Conservation (phyloP, 169 alveolate species). For the Eimeria nieschulzi region DNA sequence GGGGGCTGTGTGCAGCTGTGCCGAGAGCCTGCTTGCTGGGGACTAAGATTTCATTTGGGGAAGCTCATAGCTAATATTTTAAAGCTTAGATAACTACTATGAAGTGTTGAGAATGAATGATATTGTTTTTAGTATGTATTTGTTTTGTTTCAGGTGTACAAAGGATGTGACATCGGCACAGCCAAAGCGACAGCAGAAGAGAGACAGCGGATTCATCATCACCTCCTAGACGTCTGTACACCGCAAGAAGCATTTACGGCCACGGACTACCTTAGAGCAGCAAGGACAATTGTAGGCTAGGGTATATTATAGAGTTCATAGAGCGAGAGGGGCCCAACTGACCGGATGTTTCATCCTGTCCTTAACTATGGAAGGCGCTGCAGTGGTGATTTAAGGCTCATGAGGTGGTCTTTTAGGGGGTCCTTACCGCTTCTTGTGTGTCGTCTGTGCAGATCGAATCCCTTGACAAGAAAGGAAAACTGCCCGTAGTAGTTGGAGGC, state of each 20-base stretch:
- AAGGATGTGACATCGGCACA: constrained; percentile 70
- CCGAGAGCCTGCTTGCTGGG: no score
- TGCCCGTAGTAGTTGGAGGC: constrained; percentile 74
- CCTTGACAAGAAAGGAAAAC: constrained; percentile 9
- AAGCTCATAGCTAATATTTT: no score
- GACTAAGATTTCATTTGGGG: no score
- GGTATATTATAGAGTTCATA: no score
- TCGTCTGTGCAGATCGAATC: constrained; percentile 11
- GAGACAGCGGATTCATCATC: constrained; percentile 42
- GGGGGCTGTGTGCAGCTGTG: no score
- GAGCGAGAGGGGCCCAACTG: no score
- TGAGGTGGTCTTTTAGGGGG: no score
- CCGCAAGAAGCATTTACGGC: constrained; percentile 36
- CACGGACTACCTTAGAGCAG: constrained; percentile 42
- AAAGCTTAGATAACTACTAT: no score
- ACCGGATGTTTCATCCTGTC: no score
- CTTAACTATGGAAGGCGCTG: no score
- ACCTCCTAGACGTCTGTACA: constrained; percentile 58
- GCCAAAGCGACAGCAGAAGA: constrained; percentile 68
- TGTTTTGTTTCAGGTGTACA: constrained; percentile 38
- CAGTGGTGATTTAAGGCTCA: no score
- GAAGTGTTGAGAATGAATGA: not conserved
- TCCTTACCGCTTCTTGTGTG: not conserved
- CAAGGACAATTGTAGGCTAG: constrained; percentile 30
- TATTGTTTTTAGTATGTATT: not conserved